phyloP scores from a whole-genome alignment of 2,329 filamentous ascomycete species.

The Aphanoascus verrucosus region DNA sequence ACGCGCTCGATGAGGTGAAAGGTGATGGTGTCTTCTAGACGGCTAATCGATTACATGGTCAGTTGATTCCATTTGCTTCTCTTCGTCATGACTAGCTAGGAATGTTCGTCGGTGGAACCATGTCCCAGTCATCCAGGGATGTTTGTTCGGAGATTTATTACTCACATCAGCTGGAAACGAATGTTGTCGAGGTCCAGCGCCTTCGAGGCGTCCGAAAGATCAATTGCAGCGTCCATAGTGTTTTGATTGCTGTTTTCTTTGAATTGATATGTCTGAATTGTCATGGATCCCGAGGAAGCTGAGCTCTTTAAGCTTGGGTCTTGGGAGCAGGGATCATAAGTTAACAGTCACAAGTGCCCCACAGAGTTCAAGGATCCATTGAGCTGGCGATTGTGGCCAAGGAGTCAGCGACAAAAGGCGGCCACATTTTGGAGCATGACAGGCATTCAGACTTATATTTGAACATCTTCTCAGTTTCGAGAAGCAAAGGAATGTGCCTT shows the following conservation, averaged over 20 bases:
- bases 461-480: neutral
- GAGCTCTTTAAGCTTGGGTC: no score
- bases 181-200: conserved; percentile 86
- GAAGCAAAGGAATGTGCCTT: conserved; percentile 1
- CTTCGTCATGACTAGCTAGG: no score
- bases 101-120: no score
- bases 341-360: no score
- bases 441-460: neutral
- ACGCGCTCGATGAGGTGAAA: conserved; percentile 94
- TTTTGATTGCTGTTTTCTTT: neutral
- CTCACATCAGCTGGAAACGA: conserved; percentile 84
- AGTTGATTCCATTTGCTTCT: no score
- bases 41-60: conserved; percentile 43
- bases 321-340: no score
- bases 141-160: conserved; percentile 8
- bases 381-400: neutral
- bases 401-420: neutral
- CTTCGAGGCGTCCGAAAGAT: conserved; percentile 72
- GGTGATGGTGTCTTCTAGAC: conserved; percentile 93
- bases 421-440: neutral
- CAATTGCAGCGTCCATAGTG: conserved; percentile 78
- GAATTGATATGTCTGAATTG: neutral
- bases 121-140: neutral
- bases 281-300: no score
- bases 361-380: neutral